Evolutionary conservation across 169 alveolate species (phyloP).

Genomic region (Perkinsus marinus): DNA sequence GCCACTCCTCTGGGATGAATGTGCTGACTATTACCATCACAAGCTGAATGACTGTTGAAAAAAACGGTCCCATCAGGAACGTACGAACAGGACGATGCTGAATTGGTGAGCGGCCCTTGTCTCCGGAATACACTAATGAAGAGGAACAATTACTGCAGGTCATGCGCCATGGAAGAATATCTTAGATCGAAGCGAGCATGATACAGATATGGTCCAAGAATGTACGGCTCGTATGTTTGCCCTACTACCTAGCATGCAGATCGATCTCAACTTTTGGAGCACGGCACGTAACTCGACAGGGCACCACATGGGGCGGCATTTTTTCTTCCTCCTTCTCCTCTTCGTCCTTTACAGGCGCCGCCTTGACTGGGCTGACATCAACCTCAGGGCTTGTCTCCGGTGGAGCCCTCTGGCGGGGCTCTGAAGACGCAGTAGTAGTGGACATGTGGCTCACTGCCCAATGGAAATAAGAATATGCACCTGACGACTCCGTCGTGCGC

Average conservation of each 20-base stretch:
- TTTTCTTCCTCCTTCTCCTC: too few relatives aligned
- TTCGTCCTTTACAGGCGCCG: neutral
- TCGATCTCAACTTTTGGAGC: neutral
- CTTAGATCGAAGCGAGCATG: too few relatives aligned
- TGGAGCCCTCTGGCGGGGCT: neutral
- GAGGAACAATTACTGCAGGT: too few relatives aligned
- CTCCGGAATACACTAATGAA: neutral
- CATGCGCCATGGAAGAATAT: too few relatives aligned
- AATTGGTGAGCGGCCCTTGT: neutral
- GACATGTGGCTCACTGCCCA: neutral
- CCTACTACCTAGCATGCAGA: neutral
- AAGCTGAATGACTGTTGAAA: neutral
- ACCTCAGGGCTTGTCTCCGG: neutral
- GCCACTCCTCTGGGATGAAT: too few relatives aligned
- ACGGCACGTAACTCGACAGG: neutral
- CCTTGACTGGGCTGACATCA: neutral
- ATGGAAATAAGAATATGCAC: neutral
- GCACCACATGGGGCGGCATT: neutral
- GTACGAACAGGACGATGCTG: neutral
- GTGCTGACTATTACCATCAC: neutral
- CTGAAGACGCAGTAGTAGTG: neutral
- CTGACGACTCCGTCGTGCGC: neutral
- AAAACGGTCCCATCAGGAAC: neutral
- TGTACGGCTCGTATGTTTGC: neutral
- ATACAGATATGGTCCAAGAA: too few relatives aligned